Conservation (phyloP, 2,329 filamentous ascomycete genomes). For the Colletotrichum sp. region DNA sequence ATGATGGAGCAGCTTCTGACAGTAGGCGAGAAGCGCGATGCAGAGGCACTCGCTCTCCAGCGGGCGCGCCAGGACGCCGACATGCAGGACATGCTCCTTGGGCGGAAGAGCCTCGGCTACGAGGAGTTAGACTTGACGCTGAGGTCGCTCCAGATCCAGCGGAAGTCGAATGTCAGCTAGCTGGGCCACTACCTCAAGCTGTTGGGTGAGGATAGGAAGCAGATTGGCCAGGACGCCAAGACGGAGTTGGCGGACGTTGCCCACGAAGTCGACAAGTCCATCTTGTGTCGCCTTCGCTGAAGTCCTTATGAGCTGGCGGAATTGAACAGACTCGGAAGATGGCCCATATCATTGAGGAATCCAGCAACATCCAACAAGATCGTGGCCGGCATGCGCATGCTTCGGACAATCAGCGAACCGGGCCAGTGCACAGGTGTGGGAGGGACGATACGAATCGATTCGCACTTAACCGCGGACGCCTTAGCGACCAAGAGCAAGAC, state of each 20-base stretch:
- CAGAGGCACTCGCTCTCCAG: background rate
- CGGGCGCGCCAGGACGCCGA: background rate
- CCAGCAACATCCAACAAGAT: background rate
- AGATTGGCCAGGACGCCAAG: background rate
- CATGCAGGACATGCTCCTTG: background rate
- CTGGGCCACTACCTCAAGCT: background rate
- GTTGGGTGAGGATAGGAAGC: background rate
- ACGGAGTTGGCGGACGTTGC: background rate
- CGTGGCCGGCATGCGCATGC: background rate
- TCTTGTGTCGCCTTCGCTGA: background rate
- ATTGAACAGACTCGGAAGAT: background rate
- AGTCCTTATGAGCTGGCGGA: background rate
- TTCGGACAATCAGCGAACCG: background rate
- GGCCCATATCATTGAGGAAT: background rate
- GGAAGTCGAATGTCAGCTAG: background rate
- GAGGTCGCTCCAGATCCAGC: background rate
- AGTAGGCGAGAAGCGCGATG: background rate
- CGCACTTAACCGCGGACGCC: background rate
- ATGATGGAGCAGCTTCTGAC: background rate
- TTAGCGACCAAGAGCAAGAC: background rate
- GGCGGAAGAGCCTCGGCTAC: background rate
- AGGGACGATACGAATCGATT: background rate
- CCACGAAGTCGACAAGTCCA: background rate
- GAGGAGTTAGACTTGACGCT: background rate
- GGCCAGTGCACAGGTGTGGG: background rate